Conservation (phyloP, 352 stramenopile species). For the Phytophthora brassicae region DNA sequence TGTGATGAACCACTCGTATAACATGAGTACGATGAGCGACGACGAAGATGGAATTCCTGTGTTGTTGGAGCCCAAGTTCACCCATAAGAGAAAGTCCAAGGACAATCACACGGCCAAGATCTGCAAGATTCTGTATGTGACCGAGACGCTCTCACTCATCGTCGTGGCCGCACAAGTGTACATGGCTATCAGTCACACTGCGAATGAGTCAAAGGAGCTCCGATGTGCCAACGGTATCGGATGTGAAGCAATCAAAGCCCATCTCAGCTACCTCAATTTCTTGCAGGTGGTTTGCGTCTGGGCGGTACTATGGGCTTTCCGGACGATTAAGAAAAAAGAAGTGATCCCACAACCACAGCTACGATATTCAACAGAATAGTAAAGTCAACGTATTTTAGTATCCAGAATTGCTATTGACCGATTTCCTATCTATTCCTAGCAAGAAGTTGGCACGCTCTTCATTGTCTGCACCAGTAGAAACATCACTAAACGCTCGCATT, state of each 20-base stretch:
- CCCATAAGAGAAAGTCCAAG: slow-evolving; percentile 17
- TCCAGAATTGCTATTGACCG: slow-evolving; percentile 1
- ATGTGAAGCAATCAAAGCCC: slow-evolving; percentile 43
- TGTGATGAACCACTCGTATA: slow-evolving; percentile 36
- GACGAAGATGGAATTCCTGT: slow-evolving; percentile 33
- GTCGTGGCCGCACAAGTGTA: slow-evolving; percentile 47
- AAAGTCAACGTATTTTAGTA: slow-evolving; percentile 12
- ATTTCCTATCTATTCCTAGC: slow-evolving; percentile 16
- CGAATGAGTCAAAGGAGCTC: slow-evolving; percentile 40
- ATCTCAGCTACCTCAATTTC: slow-evolving; percentile 40
- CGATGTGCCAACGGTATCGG: slow-evolving; percentile 57
- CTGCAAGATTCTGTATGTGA: slow-evolving; percentile 37
- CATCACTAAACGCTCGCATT: slow-evolving; percentile 37
- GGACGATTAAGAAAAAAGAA: slow-evolving; percentile 45
- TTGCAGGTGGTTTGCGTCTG: slow-evolving; percentile 43
- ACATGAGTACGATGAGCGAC: slow-evolving; percentile 32
- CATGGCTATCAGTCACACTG: slow-evolving; percentile 36
- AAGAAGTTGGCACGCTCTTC: slow-evolving; percentile 24
- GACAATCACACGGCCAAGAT: slow-evolving; percentile 35
- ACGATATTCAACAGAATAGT: slow-evolving; percentile 21
- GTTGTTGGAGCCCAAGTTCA: slow-evolving; percentile 24
- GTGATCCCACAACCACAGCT: slow-evolving; percentile 30
- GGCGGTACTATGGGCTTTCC: slow-evolving; percentile 43
- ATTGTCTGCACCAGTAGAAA: slow-evolving; percentile 17
- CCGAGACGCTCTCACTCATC: slow-evolving; percentile 28